Evolutionary conservation across 2,329 filamentous ascomycete species (phyloP).

Genomic region (Aspergillus latus): DNA sequence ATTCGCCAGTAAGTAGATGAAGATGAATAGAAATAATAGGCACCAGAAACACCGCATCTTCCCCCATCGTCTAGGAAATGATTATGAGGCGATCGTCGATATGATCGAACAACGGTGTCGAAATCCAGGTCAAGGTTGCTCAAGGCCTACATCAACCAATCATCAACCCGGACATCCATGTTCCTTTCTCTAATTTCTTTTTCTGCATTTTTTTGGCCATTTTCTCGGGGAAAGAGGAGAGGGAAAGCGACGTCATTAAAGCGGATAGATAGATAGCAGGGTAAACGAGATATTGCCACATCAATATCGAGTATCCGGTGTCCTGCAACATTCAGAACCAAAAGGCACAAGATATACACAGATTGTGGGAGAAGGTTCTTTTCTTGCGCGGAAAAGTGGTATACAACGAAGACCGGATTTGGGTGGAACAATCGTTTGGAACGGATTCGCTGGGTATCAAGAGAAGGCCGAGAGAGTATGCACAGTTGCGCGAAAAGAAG

Average conservation of each 20-base stretch:
- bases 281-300: conserved; percentile 14
- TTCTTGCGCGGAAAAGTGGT: conserved; percentile 13
- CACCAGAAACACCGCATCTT: conserved; percentile 41
- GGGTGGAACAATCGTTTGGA: conserved; percentile 26
- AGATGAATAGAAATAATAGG: conserved; percentile 23
- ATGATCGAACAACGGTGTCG: conserved; percentile 28
- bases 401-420: conserved; percentile 21
- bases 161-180: conserved; percentile 18
- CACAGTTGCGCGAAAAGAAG: conserved; percentile 23
- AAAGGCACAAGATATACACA: conserved; percentile 23
- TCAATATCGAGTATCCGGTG: conserved; percentile 16
- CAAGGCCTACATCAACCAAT: conserved; percentile 30
- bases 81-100: conserved; percentile 33
- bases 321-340: conserved; percentile 15
- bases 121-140: conserved; percentile 31
- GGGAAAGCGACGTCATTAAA: conserved; percentile 15
- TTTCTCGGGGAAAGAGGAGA: conserved; percentile 4
- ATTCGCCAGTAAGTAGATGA: conserved; percentile 32
- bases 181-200: conserved; percentile 23
- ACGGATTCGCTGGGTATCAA: conserved; percentile 40
- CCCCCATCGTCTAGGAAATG: conserved; percentile 36
- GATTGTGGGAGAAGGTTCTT: conserved; percentile 19
- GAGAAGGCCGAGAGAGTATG: conserved; percentile 31
- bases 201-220: conserved; percentile 14
- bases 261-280: conserved; percentile 12